Base-by-base conservation (phyloP, 495 filamentous ascomycete species). In the Neurospora terricola region DNA sequence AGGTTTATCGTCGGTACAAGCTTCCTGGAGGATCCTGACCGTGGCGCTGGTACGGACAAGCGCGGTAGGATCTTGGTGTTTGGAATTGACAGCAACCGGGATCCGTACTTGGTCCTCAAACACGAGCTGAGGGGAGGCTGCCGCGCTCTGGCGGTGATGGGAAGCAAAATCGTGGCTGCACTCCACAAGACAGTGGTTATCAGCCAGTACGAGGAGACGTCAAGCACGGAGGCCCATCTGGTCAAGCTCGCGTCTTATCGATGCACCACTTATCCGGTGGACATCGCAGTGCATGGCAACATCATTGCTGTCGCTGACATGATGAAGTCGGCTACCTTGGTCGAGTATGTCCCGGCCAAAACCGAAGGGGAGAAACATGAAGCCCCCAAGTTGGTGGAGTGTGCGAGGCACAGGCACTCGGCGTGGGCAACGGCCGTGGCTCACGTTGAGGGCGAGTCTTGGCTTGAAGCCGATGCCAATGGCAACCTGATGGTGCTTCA, bases 1-100 rank as follows among this genome's bases (percentile, higher is more conserved):
- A 84, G 93, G 18, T 98, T 98, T 76, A 80, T 99, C 30, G 90
- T 98, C 3, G 96, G 96, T 10, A 98, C 96, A 16, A 90, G 91
- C 39, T 94, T 89, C 75, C 74, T 95, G 66, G 87, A 90, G 45
- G 90, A 94, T 40, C 85, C 85, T 14, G 79, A 80, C 11, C 59
- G 68, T 10, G 74, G 77, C 12, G 71, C 75, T 23, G 70, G 71
- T n/a, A 77, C 79, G 39, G 82, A 86, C 11, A 84, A 88, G 18
- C 85, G 89, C 62, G 96, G 96, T 2, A 88, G 96, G 69, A 92
- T 99, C 23, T 77, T 97, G 10, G 85, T 98, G 0, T 88, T 98
- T 73, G 94, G 95, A 59, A 87, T 98, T 59, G 92, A 93, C 71
- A 86, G 86, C 72, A 89, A 92, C 40, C 86, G 91, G 69, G 87